Evolutionary conservation across 2,329 filamentous ascomycete species (phyloP), one percentile per base, ranked within the genome.

Genomic region (Lachnum nothofagi): DNA sequence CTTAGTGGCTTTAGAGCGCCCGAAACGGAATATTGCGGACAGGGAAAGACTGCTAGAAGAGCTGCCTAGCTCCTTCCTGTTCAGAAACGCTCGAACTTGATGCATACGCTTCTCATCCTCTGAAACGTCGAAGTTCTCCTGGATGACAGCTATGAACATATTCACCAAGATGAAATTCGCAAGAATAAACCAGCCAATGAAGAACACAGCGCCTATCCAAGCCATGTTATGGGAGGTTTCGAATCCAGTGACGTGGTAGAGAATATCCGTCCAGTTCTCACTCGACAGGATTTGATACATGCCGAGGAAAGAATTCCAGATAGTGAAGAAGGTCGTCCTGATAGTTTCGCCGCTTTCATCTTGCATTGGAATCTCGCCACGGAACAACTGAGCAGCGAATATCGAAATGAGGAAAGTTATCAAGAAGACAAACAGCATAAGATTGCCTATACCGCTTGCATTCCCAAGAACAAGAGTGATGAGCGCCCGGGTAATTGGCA

Each of bases 81-180:
- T 88, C 38, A 98, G 73, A 61, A 97, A 98, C 1, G 91, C 88
- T 63, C 91, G 91, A 52, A 98, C 91, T 69, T 98, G 94, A 65
- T 97, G 89, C 53, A 97, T 71, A 17, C 94, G 89, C 70, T 98
- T 98, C 67, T 97, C 91, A 65, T 98, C 94, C 66, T 98, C 93
- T 3, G 91, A 95, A 22, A 98, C 90, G 69, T 98, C 93, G 65
- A 98, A 98, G 63, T 95, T 98, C 65, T 98, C 93, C 68, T 98
- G 93, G 57, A 98, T 98, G 71, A 98, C 93, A 75, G 93, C 93
- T 87, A 98, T 97, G 75, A 98, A 98, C 93, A 98, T 98, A 65
- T 97, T 98, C 72, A 98, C 72, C 53, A 97, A 80, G 70, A 98
- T 95, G 65, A 97, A 91, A 67, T 94, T 96, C 5, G 90, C 79